Evolutionary conservation across 2,329 filamentous ascomycete genomes (phyloP).

Genomic region (Paraphoma sp.): DNA sequence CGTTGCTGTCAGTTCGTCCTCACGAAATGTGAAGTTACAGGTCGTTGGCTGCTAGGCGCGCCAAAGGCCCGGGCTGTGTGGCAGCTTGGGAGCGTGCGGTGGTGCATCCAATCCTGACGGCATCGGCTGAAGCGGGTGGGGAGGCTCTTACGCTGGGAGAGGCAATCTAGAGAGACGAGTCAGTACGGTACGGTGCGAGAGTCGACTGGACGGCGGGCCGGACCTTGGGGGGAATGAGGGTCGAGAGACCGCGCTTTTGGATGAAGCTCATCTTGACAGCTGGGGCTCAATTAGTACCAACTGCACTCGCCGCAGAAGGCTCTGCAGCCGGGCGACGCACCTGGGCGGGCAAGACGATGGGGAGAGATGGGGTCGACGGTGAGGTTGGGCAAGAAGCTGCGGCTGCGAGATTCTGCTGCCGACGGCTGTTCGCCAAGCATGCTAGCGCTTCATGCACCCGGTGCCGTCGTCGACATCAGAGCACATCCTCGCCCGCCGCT

Average conservation of each 20-base stretch:
- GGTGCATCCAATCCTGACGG: not conserved
- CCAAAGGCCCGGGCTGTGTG: no score
- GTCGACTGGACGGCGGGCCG: conserved; percentile 33
- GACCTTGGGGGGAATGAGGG: conserved; percentile 99
- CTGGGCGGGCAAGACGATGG: conserved; percentile 45
- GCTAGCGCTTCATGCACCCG: conserved; percentile 1
- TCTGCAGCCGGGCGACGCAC: conserved; percentile 29
- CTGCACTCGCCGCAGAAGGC: conserved; percentile 22
- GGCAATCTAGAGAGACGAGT: conserved; percentile 67
- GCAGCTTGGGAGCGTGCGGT: not conserved
- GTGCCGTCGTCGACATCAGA: conserved; percentile 24
- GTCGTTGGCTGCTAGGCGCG: not conserved
- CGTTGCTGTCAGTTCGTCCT: conserved; percentile 17
- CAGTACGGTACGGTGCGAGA: conserved; percentile 38
- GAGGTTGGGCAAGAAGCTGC: conserved; percentile 36
- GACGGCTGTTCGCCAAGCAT: conserved; percentile 16
- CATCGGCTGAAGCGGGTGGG: conserved; percentile 16
- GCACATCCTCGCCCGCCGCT: conserved; percentile 18
- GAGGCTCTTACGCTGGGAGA: conserved; percentile 76
- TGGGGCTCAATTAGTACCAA: conserved; percentile 48
- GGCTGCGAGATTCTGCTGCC: conserved; percentile 36
- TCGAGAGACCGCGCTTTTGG: conserved; percentile 89
- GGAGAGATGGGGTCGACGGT: conserved; percentile 42
- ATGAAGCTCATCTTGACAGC: conserved; percentile 86
- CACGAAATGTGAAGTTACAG: not conserved